These are phyloP conservation scores for Fomitopsis palustris DNA, from an alignment of 1,284 basidiomycete genomes.

Conservation along the genomic window DNA sequence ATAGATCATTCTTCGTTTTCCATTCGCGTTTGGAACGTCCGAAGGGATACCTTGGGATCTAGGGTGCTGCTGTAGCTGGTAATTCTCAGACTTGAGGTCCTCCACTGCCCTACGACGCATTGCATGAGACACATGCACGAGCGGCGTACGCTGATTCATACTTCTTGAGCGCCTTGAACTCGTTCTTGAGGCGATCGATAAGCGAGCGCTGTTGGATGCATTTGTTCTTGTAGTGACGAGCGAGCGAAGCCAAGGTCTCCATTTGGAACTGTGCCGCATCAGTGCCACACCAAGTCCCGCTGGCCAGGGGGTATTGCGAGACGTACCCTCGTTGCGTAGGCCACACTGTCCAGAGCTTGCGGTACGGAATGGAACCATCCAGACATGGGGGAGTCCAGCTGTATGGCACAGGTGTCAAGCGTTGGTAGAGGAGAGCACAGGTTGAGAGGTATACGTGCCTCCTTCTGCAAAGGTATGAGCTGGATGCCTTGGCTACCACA, in stretches of 20 bases:
- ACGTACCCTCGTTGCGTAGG: conserved; percentile 61
- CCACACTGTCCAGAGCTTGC: conserved; percentile 54
- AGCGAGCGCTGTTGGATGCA: conserved; percentile 48
- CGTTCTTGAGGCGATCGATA: conserved; percentile 41
- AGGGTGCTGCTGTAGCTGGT: conserved; percentile 39
- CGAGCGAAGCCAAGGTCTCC: conserved; percentile 64
- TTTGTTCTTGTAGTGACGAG: conserved; percentile 55
- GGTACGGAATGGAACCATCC: conserved; percentile 72
- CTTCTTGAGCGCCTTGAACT: conserved; percentile 52
- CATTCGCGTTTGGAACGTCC: conserved; percentile 45
- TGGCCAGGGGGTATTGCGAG: background rate
- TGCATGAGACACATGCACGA: background rate
- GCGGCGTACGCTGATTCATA: conserved; percentile 22
- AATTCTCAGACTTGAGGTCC: conserved; percentile 47
- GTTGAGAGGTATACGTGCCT: conserved; percentile 41
- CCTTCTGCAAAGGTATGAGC: conserved; percentile 64
- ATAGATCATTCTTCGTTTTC: conserved; percentile 58
- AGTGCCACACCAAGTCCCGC: background rate
- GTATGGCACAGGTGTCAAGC: conserved; percentile 2
- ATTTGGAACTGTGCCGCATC: conserved; percentile 62
- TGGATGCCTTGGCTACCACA: conserved; percentile 65
- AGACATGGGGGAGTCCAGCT: conserved; percentile 77
- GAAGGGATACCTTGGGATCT: conserved; percentile 32
- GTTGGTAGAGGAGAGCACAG: background rate
- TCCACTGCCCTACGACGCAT: conserved; percentile 41